Percentiles rank a stretch among this genome's conserved stretches.
These are phyloP conservation scores for Ananas comosus DNA, from an alignment of 176 grass and related monocot genomes.

Conservation along the genomic window DNA sequence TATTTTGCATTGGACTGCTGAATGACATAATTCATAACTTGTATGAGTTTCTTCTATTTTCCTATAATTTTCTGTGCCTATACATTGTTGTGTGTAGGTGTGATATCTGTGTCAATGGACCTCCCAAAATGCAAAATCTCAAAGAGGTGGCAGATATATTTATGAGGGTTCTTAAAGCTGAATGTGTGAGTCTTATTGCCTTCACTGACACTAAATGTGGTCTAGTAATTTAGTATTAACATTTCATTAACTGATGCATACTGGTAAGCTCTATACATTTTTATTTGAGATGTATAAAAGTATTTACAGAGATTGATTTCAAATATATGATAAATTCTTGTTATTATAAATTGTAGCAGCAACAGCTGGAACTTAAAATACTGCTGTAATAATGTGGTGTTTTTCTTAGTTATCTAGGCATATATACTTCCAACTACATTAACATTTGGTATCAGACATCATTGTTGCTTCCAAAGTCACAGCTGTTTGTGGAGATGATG, in stretches of 20 bases:
- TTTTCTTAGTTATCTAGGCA: no score
- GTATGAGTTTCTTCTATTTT: not conserved
- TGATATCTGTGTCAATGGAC: constrained; percentile 65
- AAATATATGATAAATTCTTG: no score
- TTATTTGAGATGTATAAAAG: no score
- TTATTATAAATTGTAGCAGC: no score
- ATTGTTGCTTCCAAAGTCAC: not conserved
- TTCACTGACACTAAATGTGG: not conserved
- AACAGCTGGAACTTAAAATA: no score
- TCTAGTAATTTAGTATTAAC: constrained; percentile 19
- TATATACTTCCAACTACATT: not conserved
- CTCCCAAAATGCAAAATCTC: constrained; percentile 76
- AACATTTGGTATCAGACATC: not conserved
- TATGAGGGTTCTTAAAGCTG: constrained; percentile 48
- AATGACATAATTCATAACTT: constrained; percentile 2
- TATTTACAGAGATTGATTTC: no score
- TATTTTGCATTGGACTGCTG: no score
- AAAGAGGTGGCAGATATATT: constrained; percentile 58
- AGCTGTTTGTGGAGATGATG: not conserved
- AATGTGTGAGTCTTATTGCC: constrained; percentile 27
- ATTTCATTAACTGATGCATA: not conserved
- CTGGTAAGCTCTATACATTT: not conserved
- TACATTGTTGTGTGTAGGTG: constrained; percentile 39
- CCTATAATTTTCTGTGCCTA: not conserved
- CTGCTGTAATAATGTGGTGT: no score